phyloP scores from a whole-genome alignment of 2,329 filamentous ascomycete genomes.

The Lasiodiplodia theobromae region DNA sequence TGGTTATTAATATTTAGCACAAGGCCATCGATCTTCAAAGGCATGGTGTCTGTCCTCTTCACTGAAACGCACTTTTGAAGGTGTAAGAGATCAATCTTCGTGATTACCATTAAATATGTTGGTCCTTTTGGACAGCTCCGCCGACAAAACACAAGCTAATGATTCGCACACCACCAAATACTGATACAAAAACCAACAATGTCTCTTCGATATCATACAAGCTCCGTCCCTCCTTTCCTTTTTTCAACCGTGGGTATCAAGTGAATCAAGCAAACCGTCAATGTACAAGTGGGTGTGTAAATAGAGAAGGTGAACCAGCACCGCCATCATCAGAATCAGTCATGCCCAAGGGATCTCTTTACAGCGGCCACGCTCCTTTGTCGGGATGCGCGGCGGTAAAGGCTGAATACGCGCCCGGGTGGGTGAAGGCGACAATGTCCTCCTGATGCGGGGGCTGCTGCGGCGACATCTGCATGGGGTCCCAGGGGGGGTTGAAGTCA shows the following conservation, averaged over 20 bases:
- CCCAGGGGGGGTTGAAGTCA: conserved; percentile 20
- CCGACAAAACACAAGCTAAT: background rate
- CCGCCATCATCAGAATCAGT: background rate
- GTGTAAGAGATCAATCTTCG: background rate
- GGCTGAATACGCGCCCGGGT: conserved; percentile 24
- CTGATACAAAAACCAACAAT: background rate
- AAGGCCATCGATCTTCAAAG: background rate
- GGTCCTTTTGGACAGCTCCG: background rate
- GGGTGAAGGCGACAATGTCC: conserved; percentile 27
- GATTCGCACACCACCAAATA: background rate
- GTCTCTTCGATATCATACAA: background rate
- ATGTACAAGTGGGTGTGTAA: background rate
- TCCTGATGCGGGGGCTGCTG: background rate
- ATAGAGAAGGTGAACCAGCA: background rate
- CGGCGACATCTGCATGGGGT: conserved; percentile 15
- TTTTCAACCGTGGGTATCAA: conserved; percentile 9
- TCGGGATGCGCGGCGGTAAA: conserved; percentile 21
- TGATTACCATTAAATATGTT: background rate
- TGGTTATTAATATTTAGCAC: background rate
- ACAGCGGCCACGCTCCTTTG: conserved; percentile 18
- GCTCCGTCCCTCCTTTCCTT: background rate
- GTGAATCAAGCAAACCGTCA: background rate
- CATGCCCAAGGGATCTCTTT: background rate
- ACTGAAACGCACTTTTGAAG: background rate
- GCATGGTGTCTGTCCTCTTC: background rate